phyloP scores from a whole-genome alignment of 2,329 filamentous ascomycete species.

The Arthrobotrys megalospora region DNA sequence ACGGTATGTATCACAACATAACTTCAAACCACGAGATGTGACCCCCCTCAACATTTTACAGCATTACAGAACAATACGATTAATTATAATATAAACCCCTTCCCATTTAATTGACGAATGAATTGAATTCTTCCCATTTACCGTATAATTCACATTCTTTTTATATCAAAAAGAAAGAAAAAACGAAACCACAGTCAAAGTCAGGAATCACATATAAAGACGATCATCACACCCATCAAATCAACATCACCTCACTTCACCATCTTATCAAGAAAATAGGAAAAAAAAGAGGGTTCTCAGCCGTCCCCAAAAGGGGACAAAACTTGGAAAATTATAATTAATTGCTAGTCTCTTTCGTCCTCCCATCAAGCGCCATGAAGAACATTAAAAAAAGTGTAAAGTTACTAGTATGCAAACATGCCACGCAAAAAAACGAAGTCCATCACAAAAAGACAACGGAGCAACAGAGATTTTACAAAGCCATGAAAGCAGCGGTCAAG shows the following conservation, averaged over 20 bases:
- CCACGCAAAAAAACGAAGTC: conserved; percentile 30
- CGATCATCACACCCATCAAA: too few species aligned
- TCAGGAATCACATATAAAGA: too few species aligned
- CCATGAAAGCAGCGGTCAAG: conserved; percentile 60
- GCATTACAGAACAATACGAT: too few species aligned
- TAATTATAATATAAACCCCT: too few species aligned
- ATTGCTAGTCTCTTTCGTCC: background rate
- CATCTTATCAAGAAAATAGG: background rate
- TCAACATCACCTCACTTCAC: background rate
- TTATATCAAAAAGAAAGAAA: too few species aligned
- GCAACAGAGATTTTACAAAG: conserved; percentile 38
- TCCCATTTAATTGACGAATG: too few species aligned
- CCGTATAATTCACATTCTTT: too few species aligned
- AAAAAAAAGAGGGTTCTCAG: background rate
- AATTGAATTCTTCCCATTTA: too few species aligned
- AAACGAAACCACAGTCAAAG: too few species aligned
- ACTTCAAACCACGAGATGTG: too few species aligned
- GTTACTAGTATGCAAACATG: conserved; percentile 10
- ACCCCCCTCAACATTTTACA: too few species aligned
- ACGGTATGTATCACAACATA: too few species aligned
- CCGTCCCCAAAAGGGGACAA: background rate
- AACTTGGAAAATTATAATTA: conserved; percentile 13
- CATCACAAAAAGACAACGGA: conserved; percentile 14
- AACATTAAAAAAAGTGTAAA: conserved; percentile 1
- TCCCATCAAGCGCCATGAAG: background rate